Evolutionary conservation across 495 filamentous ascomycete species (phyloP), one percentile per base, ranked within the genome.

Genomic region (Aspergillus affinis): DNA sequence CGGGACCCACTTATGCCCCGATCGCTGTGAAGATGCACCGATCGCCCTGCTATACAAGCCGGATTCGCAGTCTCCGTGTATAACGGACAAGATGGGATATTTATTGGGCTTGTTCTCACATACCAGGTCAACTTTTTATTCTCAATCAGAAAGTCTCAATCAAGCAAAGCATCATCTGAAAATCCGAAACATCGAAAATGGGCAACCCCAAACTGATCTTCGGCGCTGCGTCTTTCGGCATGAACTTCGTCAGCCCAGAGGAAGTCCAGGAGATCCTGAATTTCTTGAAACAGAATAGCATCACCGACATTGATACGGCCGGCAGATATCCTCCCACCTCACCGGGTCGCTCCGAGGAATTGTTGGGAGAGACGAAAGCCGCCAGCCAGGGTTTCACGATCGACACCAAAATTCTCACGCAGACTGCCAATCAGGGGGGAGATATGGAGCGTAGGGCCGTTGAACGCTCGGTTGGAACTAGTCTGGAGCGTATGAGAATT

Each of bases 271-370:
- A 63, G 17, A 29, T 74, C 5, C 71, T 77, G 8, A 41, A 55
- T 18, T 62, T 58, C 5, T 57, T 78, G 8, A 61, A 63, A 15
- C 12, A 13, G 4, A 41, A 41, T 17, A 13, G 15, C 0, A 41
- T 41, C 36, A 41, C 5, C 7, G 1, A 32, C 10, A 7, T 82
- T 12, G 80, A 82, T 50, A 75, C 77, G 0, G 79, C 71, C 4
- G 73, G 76, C 23, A 71, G 75, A 18, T 82, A 82, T 58, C 75
- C 79, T 27, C 76, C 78, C 18, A 51, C 65, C 3, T 72, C 69
- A 19, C 70, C 74, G 8, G 80, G 80, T 15, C 61, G 60, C 10
- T 71, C 80, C 2, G 80, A 82, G 60, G 51, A 64, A 54, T 58
- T 79, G n/a, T 65, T 82, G 15, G 80, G 78, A 4, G 71, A 75